Base-by-base conservation (phyloP, 495 filamentous ascomycete species). In the Penicillium salamii region DNA sequence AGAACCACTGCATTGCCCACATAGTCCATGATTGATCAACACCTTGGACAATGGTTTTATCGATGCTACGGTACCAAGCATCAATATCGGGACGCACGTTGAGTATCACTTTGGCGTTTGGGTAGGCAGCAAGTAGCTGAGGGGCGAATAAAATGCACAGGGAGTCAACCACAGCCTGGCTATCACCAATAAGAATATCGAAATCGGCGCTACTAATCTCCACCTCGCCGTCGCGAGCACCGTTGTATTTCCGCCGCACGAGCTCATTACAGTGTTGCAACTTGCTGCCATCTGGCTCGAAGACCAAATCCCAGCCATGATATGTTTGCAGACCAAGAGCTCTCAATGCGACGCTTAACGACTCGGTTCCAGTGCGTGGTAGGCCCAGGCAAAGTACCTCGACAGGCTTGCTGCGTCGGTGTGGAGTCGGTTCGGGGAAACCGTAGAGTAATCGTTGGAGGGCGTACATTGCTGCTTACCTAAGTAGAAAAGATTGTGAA, bases 321-420 rank as follows among this genome's bases (percentile, higher is more conserved):
- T 52, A 57, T 43, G 50, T 55, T 36, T n/a, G 28, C 34, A 54
- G 29, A n/a, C 39, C 23, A 4, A 26, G 23, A 26, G 23, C 8
- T 26, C 23, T 3, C 8, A 26, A 8, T 3, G 23, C 23, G 38
- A 36, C 35, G 31, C 51, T 54, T 21, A 42, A 55, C 24, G 55
- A 58, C 20, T 55, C 52, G n/a, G 51, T 58, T 18, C 50, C 55
- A 1, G 52, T 46, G 17, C 52, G 55, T 23, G 55, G 52, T 35
- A 55, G 15, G n/a, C 51, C 55, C 21, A 58, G 4, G 32, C 51
- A 50, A 7, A 58, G 41, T 7, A 58, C 55, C 29, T 46, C 40
- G 34, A 58, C 44, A 14, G 51, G 55, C 41, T 48, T 55, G 19
- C 21, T 49, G 23, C 52, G 52, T 15, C 38, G 50, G 28, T 45